These are phyloP conservation scores for Conticribra weissflogii DNA, from an alignment of 108 stramenopile species.

Conservation along the genomic window DNA sequence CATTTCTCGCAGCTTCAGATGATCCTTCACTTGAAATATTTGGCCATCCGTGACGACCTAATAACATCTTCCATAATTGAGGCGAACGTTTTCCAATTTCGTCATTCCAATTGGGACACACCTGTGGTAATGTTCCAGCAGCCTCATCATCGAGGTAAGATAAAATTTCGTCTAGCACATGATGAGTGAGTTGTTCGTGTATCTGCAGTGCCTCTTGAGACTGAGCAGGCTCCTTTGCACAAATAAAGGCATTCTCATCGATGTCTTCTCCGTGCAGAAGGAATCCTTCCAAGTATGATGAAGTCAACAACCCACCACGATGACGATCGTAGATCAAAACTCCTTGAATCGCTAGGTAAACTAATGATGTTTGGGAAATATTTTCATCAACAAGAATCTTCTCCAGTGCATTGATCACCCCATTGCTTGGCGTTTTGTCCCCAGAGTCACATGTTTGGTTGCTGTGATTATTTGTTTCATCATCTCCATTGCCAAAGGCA, in stretches of 20 bases:
- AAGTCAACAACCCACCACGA: constrained; percentile 36
- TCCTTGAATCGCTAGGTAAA: constrained; percentile 41
- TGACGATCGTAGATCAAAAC: constrained; percentile 41
- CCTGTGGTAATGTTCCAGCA: constrained; percentile 31
- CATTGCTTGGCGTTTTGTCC: constrained; percentile 7
- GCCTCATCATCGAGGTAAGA: constrained; percentile 30
- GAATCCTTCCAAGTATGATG: constrained; percentile 21
- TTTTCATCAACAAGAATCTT: constrained; percentile 25
- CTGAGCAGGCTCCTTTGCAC: background rate
- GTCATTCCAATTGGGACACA: constrained; percentile 30
- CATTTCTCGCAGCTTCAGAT: too few relatives aligned
- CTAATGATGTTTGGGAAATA: constrained; percentile 18
- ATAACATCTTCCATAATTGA: constrained; percentile 39
- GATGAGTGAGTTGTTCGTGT: constrained; percentile 37
- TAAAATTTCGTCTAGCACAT: constrained; percentile 42
- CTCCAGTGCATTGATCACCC: constrained; percentile 18
- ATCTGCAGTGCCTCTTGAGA: constrained; percentile 12
- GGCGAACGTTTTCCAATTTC: constrained; percentile 39
- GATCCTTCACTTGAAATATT: background rate
- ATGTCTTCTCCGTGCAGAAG: constrained; percentile 26
- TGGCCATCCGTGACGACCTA: constrained; percentile 33
- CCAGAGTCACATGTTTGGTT: background rate
- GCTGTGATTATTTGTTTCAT: background rate
- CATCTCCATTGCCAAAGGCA: too few relatives aligned
- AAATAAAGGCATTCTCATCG: background rate